Percentiles rank a stretch among this genome's conserved stretches.
phyloP scores from a whole-genome alignment of 1,284 basidiomycete genomes.

The Cutaneotrichosporon arboriforme region DNA sequence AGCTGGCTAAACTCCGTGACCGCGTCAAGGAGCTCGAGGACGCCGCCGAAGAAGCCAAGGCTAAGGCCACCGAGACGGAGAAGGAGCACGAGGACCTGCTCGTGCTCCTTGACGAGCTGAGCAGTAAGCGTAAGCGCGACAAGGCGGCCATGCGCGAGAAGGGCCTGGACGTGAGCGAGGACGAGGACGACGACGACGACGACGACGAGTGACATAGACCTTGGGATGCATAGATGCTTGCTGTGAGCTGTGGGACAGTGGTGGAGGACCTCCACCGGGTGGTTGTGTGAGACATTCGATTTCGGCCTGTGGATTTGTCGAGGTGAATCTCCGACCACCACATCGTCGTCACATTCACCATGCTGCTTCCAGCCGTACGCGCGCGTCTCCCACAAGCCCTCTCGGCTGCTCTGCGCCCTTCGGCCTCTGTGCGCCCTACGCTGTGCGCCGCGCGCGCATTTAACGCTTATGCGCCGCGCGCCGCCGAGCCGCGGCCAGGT shows the following conservation, averaged over 20 bases:
- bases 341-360: not conserved
- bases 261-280: no score
- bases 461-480: not conserved
- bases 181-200: constrained; percentile 73
- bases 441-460: not conserved
- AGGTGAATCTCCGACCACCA: no score
- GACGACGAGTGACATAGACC: constrained; percentile 42
- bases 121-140: constrained; percentile 73
- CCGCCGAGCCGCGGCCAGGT: constrained; percentile 19
- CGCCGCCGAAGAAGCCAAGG: constrained; percentile 57
- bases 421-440: no score
- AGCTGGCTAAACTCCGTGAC: constrained; percentile 21
- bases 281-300: no score
- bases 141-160: constrained; percentile 67
- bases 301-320: no score
- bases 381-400: no score
- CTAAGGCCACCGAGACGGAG: constrained; percentile 69
- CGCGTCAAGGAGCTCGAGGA: constrained; percentile 18
- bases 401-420: no score
- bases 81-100: constrained; percentile 94
- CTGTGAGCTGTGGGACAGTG: no score
- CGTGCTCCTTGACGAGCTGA: constrained; percentile 87
- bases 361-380: not conserved
- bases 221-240: not conserved
- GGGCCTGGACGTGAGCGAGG: constrained; percentile 82